Percentiles rank a stretch among this genome's conserved stretches.
These are phyloP conservation scores for Umbellularia californica DNA, from an alignment of 164 flowering plant genomes.

Conservation along the genomic window DNA sequence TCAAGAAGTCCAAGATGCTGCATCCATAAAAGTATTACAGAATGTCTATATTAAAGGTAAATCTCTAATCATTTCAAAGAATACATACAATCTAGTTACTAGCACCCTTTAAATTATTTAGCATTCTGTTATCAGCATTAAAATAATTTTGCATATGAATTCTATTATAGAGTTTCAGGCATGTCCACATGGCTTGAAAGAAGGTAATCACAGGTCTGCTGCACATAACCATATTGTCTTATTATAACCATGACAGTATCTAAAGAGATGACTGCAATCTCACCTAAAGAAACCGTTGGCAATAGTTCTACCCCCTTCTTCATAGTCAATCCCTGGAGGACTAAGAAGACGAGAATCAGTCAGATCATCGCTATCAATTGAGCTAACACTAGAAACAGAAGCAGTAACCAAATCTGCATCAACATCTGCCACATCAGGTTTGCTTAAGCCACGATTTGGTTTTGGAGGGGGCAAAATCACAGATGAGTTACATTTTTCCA, in stretches of 20 bases:
- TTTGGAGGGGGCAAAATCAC: constrained; percentile 55
- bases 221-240: not conserved
- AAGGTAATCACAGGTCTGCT: not conserved
- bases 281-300: constrained; percentile 74
- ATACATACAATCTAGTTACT: too few relatives aligned
- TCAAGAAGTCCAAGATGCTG: too few relatives aligned
- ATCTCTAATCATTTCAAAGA: too few relatives aligned
- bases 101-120: too few relatives aligned
- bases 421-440: constrained; percentile 42
- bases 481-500: constrained; percentile 47
- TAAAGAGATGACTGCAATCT: constrained; percentile 10
- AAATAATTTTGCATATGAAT: not conserved
- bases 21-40: too few relatives aligned
- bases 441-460: constrained; percentile 44
- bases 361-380: constrained; percentile 75
- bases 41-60: too few relatives aligned
- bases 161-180: too few relatives aligned
- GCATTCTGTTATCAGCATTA: too few relatives aligned
- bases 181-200: too few relatives aligned
- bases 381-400: constrained; percentile 66
- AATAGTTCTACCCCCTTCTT: constrained; percentile 49
- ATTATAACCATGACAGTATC: not conserved
- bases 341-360: constrained; percentile 57
- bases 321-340: constrained; percentile 60
- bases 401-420: constrained; percentile 69